Evolutionary conservation across 129 eudicot genomes (phyloP).

Genomic region (Dittrichia graveolens): DNA sequence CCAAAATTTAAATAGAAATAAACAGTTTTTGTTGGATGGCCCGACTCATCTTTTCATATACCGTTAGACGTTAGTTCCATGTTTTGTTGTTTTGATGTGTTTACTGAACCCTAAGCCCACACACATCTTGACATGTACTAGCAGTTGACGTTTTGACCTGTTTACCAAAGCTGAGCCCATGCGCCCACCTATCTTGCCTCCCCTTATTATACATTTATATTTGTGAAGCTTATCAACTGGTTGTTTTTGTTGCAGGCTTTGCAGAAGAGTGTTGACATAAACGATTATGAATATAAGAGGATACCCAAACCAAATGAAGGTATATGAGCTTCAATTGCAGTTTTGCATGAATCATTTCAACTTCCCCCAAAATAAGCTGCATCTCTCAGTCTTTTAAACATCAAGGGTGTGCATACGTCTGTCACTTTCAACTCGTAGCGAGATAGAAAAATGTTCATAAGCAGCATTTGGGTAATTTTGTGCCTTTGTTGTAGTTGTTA

Average conservation of each 20-base stretch:
- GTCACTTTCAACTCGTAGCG: neutral
- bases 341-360: conserved; percentile 10
- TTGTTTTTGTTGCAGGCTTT: conserved; percentile 56
- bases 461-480: neutral
- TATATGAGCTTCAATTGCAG: conserved; percentile 12
- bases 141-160: neutral
- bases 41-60: neutral
- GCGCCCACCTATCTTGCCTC: neutral
- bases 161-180: neutral
- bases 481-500: neutral
- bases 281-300: conserved; percentile 71
- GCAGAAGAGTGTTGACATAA: conserved; percentile 72
- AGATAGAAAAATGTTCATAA: conserved; percentile 5
- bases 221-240: neutral
- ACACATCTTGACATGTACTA: neutral
- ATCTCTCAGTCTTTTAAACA: neutral
- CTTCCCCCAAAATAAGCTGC: conserved; percentile 17
- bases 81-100: no score
- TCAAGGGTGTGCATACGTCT: no score
- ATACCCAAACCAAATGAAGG: conserved; percentile 57
- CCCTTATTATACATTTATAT: neutral
- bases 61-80: no score
- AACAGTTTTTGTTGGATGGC: neutral
- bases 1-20: neutral
- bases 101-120: neutral